These are phyloP conservation scores for Sporothrix protearum DNA, from an alignment of 2,329 filamentous ascomycete genomes.

Conservation along the genomic window DNA sequence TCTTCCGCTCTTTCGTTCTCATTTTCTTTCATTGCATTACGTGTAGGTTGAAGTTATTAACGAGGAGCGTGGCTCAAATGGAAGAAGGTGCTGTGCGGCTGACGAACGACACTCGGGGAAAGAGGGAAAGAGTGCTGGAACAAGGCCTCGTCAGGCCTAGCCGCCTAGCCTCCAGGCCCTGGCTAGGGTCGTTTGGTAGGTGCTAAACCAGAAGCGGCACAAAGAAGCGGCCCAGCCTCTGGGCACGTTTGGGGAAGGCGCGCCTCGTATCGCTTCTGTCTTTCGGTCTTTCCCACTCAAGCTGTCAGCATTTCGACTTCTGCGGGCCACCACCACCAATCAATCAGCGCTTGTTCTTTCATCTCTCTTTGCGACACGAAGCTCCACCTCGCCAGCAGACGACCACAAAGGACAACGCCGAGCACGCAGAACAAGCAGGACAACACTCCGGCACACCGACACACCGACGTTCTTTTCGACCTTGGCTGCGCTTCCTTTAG, in stretches of 20 bases:
- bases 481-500: not conserved
- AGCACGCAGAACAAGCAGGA: not conserved
- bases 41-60: not conserved
- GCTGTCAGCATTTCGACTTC: not conserved
- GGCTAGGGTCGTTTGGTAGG: not conserved
- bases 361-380: not conserved
- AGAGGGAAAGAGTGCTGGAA: not conserved
- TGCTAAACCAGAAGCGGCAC: not conserved
- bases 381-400: not conserved
- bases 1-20: not conserved
- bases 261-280: not conserved
- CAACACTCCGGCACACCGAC: not conserved
- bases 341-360: not conserved
- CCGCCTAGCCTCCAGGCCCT: slow-evolving; percentile 2
- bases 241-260: not conserved
- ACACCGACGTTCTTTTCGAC: too few species aligned
- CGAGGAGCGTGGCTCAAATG: not conserved
- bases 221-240: not conserved
- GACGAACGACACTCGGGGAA: not conserved
- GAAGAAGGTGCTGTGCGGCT: not conserved
- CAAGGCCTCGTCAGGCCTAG: not conserved
- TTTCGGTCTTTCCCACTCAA: not conserved
- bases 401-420: not conserved
- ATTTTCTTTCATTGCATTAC: not conserved
- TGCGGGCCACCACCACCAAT: not conserved